Conservation (phyloP, 768 basidiomycete species). For the Naganishia onofrii region DNA sequence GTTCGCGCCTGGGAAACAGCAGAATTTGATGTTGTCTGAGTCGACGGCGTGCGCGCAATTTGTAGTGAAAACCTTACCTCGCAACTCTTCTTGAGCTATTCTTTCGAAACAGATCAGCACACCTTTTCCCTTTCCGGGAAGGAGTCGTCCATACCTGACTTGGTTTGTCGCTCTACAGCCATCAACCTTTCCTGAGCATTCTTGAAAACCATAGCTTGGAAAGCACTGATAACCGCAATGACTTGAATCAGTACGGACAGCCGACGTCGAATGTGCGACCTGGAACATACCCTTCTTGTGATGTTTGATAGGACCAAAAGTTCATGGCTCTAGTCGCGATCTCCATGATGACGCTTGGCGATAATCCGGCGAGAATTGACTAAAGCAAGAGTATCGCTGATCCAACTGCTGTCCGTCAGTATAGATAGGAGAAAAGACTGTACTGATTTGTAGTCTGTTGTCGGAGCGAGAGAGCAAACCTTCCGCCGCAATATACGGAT, state of each 20-base stretch:
- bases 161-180: conserved; percentile 32
- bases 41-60: no score
- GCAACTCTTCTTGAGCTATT: conserved; percentile 27
- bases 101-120: neutral
- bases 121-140: neutral
- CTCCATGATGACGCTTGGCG: conserved; percentile 39
- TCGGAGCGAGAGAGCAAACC: conserved; percentile 36
- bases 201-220: conserved; percentile 32
- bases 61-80: no score
- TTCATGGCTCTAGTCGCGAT: conserved; percentile 37
- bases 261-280: no score
- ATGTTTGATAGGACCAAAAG: conserved; percentile 44
- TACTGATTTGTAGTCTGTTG: conserved; percentile 38
- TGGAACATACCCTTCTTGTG: conserved; percentile 36
- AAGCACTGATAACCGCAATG: conserved; percentile 15
- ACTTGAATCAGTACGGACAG: no score
- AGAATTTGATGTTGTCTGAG: no score
- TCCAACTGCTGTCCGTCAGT: neutral
- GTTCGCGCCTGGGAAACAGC: conserved; percentile 11
- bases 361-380: conserved; percentile 41
- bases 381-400: neutral
- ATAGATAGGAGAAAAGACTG: neutral
- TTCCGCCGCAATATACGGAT: neutral
- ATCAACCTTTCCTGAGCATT: conserved; percentile 32
- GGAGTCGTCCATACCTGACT: conserved; percentile 23